These are phyloP conservation scores for Pneumocystis wakefieldiae DNA, from an alignment of 1,139 yeast species.

Conservation along the genomic window DNA sequence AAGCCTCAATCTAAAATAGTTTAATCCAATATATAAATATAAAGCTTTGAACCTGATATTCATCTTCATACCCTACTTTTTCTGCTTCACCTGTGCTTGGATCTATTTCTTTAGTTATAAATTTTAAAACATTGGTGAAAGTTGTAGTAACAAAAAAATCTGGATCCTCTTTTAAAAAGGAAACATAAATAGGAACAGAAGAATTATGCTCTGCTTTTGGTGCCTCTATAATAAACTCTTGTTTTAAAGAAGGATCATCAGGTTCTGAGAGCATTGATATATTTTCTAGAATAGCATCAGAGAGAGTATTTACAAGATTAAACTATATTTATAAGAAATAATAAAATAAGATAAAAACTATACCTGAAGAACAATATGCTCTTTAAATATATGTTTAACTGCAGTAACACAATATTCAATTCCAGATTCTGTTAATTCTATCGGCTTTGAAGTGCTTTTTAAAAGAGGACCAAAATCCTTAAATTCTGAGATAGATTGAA, in stretches of 20 bases:
- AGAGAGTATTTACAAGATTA: conserved; percentile 70
- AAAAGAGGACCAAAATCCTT: conserved; percentile 56
- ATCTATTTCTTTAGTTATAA: conserved; percentile 67
- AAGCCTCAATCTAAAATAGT: conserved; percentile 35
- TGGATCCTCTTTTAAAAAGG: conserved; percentile 44
- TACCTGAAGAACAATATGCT: conserved; percentile 47
- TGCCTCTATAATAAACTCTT: conserved; percentile 62
- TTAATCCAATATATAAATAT: not conserved
- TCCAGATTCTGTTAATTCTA: conserved; percentile 75
- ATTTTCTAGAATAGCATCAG: conserved; percentile 60
- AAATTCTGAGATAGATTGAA: conserved; percentile 55
- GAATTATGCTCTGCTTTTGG: conserved; percentile 57
- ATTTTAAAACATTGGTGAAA: conserved; percentile 56
- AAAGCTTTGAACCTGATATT: conserved; percentile 45
- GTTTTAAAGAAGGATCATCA: conserved; percentile 33
- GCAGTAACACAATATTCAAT: conserved; percentile 85
- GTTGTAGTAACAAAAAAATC: conserved; percentile 34
- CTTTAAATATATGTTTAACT: conserved; percentile 63
- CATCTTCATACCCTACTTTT: conserved; percentile 87
- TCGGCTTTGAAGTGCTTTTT: conserved; percentile 46
- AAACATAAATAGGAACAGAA: conserved; percentile 65
- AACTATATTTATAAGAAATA: conserved; percentile 34
- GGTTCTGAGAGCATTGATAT: conserved; percentile 63
- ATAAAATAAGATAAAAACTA: not conserved
- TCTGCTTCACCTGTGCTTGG: conserved; percentile 56